Evolutionary conservation across 352 stramenopile species (phyloP), one percentile per base, ranked within the genome.

Genomic region (Globisporangium carolinianum): DNA sequence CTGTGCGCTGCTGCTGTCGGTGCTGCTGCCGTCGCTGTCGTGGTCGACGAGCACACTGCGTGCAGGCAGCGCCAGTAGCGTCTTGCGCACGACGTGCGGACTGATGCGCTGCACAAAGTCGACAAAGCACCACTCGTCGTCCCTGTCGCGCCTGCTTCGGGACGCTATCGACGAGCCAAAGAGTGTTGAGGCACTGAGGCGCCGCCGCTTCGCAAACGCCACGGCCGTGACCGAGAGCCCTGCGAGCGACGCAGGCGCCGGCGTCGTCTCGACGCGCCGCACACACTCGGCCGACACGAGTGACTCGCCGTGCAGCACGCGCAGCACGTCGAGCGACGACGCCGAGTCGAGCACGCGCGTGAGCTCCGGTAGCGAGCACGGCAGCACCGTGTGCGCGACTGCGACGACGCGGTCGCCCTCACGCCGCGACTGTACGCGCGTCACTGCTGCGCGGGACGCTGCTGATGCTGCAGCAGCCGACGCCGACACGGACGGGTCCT

Each of bases 31-130:
- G 35, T 46, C 42, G 6, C 6, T 50, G 42, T 52, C 46, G 37
- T 55, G 9, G 35, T 15, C 49, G 36, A 32, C 35, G 11, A 41
- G 43, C 9, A 53, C 35, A 1, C 37, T 18, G 3, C 42, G 51
- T 8, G 47, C 18, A n/a, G 48, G 37, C 8, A 61, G 36, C 24
- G 48, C 38, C 37, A 61, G 42, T 18, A 61, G 32, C 48, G 56
- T 61, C 42, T 61, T 61, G 6, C 56, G 56, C n/a, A 61, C 24
- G 17, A 49, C 50, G 4, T 39, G 50, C 11, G 50, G 49, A 46
- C 24, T 52, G 49, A 63, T 51, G 43, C 35, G 58, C 43, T 63
- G 58, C 10, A 63, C 46, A 38, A 54, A 63, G 51, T 63, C 58
- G 18, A 63, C 14, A 42, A 58, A 63, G 35, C 58, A 58, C 58